These are phyloP conservation scores for Alliaria petiolata DNA, from an alignment of 345 rosid species.

Conservation along the genomic window DNA sequence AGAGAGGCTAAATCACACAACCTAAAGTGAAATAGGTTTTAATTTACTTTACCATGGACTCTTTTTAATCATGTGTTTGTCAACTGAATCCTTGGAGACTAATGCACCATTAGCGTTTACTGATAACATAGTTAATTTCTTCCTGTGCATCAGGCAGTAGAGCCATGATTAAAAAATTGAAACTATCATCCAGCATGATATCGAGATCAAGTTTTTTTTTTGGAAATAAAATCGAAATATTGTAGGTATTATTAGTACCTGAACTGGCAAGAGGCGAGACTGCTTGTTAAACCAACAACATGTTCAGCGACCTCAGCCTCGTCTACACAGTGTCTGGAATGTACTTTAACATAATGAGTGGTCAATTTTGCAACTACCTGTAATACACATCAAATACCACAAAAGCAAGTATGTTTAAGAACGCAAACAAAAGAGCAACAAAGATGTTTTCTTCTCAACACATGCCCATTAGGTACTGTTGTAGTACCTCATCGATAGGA, in stretches of 20 bases:
- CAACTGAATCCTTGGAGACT: constrained; percentile 56
- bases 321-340: constrained; percentile 80
- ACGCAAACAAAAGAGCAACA: not conserved
- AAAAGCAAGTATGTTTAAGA: not conserved
- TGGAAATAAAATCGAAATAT: not conserved
- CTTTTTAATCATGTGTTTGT: constrained; percentile 58
- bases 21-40: not conserved
- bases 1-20: not conserved
- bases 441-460: not conserved
- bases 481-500: constrained; percentile 86
- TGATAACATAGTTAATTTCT: constrained; percentile 62
- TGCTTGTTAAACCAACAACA: constrained; percentile 72
- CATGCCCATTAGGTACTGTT: not conserved
- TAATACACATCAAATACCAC: not conserved
- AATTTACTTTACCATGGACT: constrained; percentile 33
- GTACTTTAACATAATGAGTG: constrained; percentile 63
- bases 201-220: too few species aligned
- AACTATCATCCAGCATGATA: too few species aligned
- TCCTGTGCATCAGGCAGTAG: constrained; percentile 40
- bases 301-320: constrained; percentile 97
- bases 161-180: not conserved
- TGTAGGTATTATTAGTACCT: constrained; percentile 35
- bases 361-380: constrained; percentile 76
- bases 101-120: constrained; percentile 71
- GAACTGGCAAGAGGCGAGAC: constrained; percentile 83